Evolutionary conservation across 768 basidiomycete genomes (phyloP), one percentile per base, ranked within the genome.

Genomic region (Psilocybe subaeruginosa): DNA sequence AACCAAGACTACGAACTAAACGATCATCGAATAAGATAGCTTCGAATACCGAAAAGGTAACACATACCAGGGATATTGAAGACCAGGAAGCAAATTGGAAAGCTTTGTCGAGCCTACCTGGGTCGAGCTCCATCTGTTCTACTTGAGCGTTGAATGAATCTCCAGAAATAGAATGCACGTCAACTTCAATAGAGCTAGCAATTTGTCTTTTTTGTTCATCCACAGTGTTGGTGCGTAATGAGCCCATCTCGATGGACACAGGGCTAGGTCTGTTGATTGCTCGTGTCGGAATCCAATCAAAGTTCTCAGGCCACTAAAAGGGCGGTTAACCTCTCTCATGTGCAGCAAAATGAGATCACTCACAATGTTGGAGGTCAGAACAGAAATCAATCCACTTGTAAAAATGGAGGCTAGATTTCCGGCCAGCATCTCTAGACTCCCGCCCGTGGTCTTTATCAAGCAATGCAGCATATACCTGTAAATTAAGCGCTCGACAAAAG

Each of bases 361-460:
- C 68, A 90, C 89, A 23, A 95, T 77, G 50, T 86, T 71, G 0
- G 93, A 93, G 35, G 82, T 74, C 2, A 74, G 77, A 27, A 86
- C 79, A 2, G 93, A 83, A 63, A 97, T 78, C 56, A 97, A 87
- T 3, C 83, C 93, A 8, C 93, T 92, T 11, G 91, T 79, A 23
- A 85, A 89, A 65, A 96, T 92, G 2, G 93, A 88, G 1, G 88
- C 89, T 16, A 97, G 76, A 74, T 96, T 95, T 2, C 95, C 95
- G 0, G 93, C 88, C 12, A 97, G 80, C 93, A 97, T 96, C 69
- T 79, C 78, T 9, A 14, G 33, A 37, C 33, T 31, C n/a, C 51
- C 51, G 5, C 51, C 51, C 8, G 31, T 53, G 4, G 63, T 39
- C 19, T 31, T 11, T 23, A 63, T 11, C 11, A 23, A 55, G 17